phyloP scores from a whole-genome alignment of 495 filamentous ascomycete species.

The Geoglossum glabrum region DNA sequence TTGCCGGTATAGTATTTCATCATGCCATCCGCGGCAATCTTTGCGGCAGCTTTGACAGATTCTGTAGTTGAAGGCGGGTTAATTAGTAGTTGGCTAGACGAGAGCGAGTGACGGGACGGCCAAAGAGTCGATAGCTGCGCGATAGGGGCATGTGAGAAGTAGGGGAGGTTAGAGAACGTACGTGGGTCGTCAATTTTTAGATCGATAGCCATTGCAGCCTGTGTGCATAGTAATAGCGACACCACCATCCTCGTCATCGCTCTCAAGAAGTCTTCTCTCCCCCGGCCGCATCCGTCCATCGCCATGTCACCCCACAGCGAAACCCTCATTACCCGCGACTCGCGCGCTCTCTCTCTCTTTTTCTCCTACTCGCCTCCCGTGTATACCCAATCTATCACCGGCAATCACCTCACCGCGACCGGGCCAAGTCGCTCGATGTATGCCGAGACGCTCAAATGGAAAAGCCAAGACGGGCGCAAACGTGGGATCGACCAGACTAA shows the following conservation, averaged over 20 bases:
- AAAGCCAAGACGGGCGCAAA: too few species aligned
- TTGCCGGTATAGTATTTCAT: slow-evolving; percentile 52
- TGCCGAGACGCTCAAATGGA: too few species aligned
- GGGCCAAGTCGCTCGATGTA: too few species aligned
- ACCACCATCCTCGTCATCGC: not conserved
- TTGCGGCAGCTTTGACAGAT: slow-evolving; percentile 43
- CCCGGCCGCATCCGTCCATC: not conserved
- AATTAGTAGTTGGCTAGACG: not conserved
- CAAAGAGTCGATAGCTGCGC: not conserved
- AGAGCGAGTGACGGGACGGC: not conserved
- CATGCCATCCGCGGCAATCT: slow-evolving; percentile 37
- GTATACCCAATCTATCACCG: too few species aligned
- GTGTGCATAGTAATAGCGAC: not conserved
- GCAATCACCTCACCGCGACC: too few species aligned
- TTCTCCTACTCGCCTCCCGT: too few species aligned
- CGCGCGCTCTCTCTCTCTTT: not conserved
- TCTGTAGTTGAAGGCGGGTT: slow-evolving; percentile 22
- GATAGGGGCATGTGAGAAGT: not conserved
- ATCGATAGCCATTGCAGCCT: slow-evolving; percentile 1
- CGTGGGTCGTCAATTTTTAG: not conserved
- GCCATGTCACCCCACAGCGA: not conserved
- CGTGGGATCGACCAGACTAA: too few species aligned
- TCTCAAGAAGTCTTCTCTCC: not conserved
- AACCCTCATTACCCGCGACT: not conserved
- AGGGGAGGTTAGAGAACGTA: not conserved